Evolutionary conservation across 371 early-diverging fungal genomes (phyloP).

Genomic region (Syncephalis fuscata): DNA sequence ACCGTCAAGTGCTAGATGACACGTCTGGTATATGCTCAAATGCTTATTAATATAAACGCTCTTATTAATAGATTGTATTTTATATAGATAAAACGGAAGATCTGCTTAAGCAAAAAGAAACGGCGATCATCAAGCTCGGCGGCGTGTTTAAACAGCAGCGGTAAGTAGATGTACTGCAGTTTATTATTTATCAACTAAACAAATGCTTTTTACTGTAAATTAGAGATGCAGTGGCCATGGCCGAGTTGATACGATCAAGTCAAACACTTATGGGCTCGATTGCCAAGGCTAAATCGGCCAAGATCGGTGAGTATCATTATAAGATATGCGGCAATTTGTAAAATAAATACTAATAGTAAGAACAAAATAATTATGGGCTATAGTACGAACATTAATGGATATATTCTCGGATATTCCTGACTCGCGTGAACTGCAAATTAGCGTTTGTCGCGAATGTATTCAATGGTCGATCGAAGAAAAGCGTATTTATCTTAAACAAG

Average conservation of each 20-base stretch:
- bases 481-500: conserved; percentile 83
- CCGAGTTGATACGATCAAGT: conserved; percentile 62
- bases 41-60: too few relatives aligned
- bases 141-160: too few relatives aligned
- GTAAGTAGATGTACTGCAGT: too few relatives aligned
- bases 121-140: too few relatives aligned
- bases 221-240: conserved; percentile 7
- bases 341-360: background rate
- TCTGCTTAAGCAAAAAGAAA: too few relatives aligned
- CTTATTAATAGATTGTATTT: too few relatives aligned
- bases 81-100: too few relatives aligned
- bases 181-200: too few relatives aligned
- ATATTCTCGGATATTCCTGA: conserved; percentile 75
- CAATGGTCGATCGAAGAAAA: conserved; percentile 85
- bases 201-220: too few relatives aligned
- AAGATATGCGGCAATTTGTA: background rate
- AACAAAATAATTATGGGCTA: background rate
- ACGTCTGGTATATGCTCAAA: too few relatives aligned
- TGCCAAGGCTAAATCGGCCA: conserved; percentile 92
- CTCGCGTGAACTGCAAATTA: conserved; percentile 74
- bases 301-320: conserved; percentile 46
- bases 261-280: conserved; percentile 61
- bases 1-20: too few relatives aligned
- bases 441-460: conserved; percentile 82
- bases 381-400: conserved; percentile 78